Conservation (phyloP, 768 basidiomycete genomes). For the Serendipita indica region DNA sequence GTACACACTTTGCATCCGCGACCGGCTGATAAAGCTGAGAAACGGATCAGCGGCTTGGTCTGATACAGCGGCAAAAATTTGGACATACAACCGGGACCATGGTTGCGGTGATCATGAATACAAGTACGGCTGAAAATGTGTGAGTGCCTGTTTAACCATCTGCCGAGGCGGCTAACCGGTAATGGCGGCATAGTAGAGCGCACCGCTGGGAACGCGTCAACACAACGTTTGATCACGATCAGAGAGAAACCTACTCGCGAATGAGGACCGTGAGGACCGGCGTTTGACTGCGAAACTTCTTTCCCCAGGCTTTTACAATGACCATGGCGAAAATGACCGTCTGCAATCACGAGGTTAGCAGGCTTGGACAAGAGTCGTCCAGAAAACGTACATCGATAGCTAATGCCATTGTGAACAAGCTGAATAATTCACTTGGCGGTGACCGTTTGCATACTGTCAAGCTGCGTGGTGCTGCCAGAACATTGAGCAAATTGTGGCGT, state of each 20-base stretch:
- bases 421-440: not conserved
- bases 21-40: constrained; percentile 4
- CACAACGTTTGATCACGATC: not conserved
- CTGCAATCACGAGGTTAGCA: too few species aligned
- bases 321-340: constrained; percentile 7
- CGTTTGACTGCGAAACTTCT: not conserved
- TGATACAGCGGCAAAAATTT: not conserved
- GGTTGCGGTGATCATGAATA: constrained; percentile 1
- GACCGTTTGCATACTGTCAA: not conserved
- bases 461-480: not conserved
- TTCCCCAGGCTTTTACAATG: not conserved
- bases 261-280: constrained; percentile 2
- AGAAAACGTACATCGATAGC: not conserved
- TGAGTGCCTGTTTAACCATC: not conserved
- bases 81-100: not conserved
- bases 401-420: not conserved
- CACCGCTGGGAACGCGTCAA: not conserved
- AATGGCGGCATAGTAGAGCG: constrained; percentile 5
- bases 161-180: not conserved
- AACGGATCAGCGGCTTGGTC: not conserved
- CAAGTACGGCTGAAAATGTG: not conserved
- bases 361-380: not conserved
- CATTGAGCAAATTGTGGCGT: not conserved
- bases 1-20: constrained; percentile 5
- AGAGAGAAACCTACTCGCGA: not conserved